These are phyloP conservation scores for Acanthamoeba quina DNA, from an alignment of 208 protist species.

Conservation along the genomic window DNA sequence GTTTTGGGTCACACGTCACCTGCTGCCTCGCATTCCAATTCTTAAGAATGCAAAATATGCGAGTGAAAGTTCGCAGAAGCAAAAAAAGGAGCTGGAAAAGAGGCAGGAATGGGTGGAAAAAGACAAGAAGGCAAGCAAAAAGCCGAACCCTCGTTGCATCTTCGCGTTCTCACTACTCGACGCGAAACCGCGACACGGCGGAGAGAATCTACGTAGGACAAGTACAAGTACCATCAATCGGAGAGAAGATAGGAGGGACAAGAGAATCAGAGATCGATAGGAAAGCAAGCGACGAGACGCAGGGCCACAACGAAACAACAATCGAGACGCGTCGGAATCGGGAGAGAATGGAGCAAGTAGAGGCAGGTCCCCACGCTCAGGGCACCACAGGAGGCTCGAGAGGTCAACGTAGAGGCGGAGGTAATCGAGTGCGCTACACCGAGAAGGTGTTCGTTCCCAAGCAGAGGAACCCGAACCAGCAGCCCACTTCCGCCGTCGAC, in stretches of 20 bases:
- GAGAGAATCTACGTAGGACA: no score
- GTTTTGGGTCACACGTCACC: no score
- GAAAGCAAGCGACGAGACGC: background rate
- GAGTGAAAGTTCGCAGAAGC: background rate
- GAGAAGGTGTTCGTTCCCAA: slow-evolving; percentile 7
- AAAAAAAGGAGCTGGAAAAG: background rate
- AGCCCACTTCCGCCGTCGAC: background rate
- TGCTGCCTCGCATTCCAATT: no score
- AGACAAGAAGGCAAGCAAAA: background rate
- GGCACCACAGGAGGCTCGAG: background rate
- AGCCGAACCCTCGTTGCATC: background rate
- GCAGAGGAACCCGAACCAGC: background rate
- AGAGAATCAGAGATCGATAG: background rate
- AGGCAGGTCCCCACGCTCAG: background rate
- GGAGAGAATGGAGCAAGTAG: background rate
- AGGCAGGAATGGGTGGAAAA: background rate
- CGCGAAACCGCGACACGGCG: no score
- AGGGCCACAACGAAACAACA: background rate
- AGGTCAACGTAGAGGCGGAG: background rate
- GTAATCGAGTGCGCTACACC: slow-evolving; percentile 3
- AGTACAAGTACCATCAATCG: no score
- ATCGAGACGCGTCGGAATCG: background rate
- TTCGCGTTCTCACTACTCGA: background rate
- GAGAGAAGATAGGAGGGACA: background rate
- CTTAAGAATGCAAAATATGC: no score